Base-by-base conservation (phyloP, 2,329 filamentous ascomycete genomes). In the Fusarium odoratissimum region DNA sequence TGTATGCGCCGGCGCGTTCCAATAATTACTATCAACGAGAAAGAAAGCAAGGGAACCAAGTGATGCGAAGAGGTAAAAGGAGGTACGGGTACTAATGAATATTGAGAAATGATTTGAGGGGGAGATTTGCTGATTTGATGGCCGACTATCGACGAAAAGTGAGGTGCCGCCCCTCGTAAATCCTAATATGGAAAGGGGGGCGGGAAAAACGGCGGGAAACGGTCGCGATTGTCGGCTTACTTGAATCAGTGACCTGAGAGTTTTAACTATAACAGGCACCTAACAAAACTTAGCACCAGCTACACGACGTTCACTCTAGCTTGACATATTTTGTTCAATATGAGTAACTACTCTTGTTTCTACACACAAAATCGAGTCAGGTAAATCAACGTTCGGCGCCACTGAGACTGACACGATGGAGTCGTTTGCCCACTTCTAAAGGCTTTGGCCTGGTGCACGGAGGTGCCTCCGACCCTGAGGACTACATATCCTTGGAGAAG, bases 91-190 rank as follows among this genome's bases (percentile, higher is more conserved):
- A 35, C 31, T 35, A 65, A 46, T 54, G 69, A 69, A 59, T 60
- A 52, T 55, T 45, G 54, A 49, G 48, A 63, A 49, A 64, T 57
- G 40, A 54, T 54, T 54, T 49, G 56, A 60, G 60, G 64, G 64
- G 69, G 69, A 72, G 59, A 72, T 72, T 72, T 72, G 69, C 60
- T 67, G 52, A 66, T 72, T 66, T 69, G 64, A 59, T 55, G 46
- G 64, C 60, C 52, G 60, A 69, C 48, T 72, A 64, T 59, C 44
- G 31, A 64, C 48, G 46, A 59, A 71, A 71, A 45, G 66, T 42
- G 25, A 67, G 64, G 57, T 73, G 56, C 69, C 56, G 31, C 51
- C 64, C 64, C 42, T 68, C 69, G 38, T 44, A 42, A 55, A 37
- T 42, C 57, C 63, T 40, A 70, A 60, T 73, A 40, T 58, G 65